phyloP scores from a whole-genome alignment of 1,139 yeast species.

The Saccharomyces hybrid region DNA sequence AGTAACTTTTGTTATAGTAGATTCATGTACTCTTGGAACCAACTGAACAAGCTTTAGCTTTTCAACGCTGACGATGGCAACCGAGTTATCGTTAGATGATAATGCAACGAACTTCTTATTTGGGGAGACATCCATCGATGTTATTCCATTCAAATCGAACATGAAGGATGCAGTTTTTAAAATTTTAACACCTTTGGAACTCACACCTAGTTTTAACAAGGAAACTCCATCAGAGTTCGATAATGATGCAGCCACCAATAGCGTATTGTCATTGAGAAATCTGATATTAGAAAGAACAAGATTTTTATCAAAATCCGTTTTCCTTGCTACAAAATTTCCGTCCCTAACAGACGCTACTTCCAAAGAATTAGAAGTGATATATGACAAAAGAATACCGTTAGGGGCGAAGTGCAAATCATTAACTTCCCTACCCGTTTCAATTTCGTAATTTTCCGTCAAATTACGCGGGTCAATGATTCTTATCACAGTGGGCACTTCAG shows the following conservation, averaged over 20 bases:
- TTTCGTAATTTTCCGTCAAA: conserved; percentile 45
- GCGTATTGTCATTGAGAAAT: conserved; percentile 46
- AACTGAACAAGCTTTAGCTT: conserved; percentile 45
- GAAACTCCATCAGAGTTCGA: conserved; percentile 35
- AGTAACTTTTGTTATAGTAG: conserved; percentile 70
- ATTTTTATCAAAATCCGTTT: conserved; percentile 31
- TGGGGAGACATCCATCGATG: conserved; percentile 52
- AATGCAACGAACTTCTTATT: conserved; percentile 48
- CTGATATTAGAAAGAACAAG: conserved; percentile 49
- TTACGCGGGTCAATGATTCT: conserved; percentile 51
- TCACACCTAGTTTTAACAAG: conserved; percentile 26
- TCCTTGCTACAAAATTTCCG: conserved; percentile 34
- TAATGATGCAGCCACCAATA: conserved; percentile 48
- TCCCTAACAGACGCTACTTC: conserved; percentile 42
- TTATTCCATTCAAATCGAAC: conserved; percentile 53
- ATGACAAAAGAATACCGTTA: conserved; percentile 48
- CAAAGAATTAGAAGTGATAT: conserved; percentile 46
- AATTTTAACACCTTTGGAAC: conserved; percentile 32
- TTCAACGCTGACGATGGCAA: conserved; percentile 45
- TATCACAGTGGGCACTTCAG: conserved; percentile 48
- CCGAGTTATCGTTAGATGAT: conserved; percentile 70
- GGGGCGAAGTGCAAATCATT: conserved; percentile 42
- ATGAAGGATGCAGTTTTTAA: conserved; percentile 40
- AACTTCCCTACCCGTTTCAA: conserved; percentile 47
- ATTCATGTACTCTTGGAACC: conserved; percentile 58